Evolutionary conservation across 2,329 filamentous ascomycete species (phyloP), one percentile per base, ranked within the genome.

Genomic region (Alternaria incomplexa): DNA sequence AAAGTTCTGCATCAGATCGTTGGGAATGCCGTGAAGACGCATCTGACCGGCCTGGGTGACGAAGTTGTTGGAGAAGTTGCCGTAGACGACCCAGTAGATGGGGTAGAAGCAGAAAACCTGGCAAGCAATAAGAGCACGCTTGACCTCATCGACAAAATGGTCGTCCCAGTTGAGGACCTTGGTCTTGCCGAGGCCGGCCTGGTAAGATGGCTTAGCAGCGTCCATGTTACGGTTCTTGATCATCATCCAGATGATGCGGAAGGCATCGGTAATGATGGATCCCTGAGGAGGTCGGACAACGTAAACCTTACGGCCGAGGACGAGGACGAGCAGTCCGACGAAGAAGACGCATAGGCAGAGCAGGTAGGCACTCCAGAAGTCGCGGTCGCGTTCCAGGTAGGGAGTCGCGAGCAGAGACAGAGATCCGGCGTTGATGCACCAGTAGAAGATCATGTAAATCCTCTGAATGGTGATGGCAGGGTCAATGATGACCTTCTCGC

Each of bases 381-480:
- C 90, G 65, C 89, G 77, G 73, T 91, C 86, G 63, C 86, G 82
- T 78, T 93, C 91, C 85, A 92, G 87, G 77, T 90, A 90, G 0
- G 88, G 88, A 1, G 89, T 93, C 7, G 88, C 89, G 64, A 93
- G 85, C 50, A 88, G 82, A 0, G 88, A 91, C 13, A 93, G 84
- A 9, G 89, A 87, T 32, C 91, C 91, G 25, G 93, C 70, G 80
- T 93, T 93, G 80, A 93, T 92, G 79, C 88, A 90, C 77, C 85
- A 77, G 80, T 92, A 92, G 81, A 92, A 92, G 73, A 92, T 60
- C 88, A 83, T 83, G 77, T 83, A 84, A 61, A 85, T 84, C 6
- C 83, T 73, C 69, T 83, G 81, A 61, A 82, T 82, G 26, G 83
- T 85, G 66, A 83, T 82, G 17, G 81, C 76, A 13, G 82, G 82